Evolutionary conservation across 2,329 filamentous ascomycete species (phyloP).

Genomic region (Xenosphaeropsis pyriputrescens): DNA sequence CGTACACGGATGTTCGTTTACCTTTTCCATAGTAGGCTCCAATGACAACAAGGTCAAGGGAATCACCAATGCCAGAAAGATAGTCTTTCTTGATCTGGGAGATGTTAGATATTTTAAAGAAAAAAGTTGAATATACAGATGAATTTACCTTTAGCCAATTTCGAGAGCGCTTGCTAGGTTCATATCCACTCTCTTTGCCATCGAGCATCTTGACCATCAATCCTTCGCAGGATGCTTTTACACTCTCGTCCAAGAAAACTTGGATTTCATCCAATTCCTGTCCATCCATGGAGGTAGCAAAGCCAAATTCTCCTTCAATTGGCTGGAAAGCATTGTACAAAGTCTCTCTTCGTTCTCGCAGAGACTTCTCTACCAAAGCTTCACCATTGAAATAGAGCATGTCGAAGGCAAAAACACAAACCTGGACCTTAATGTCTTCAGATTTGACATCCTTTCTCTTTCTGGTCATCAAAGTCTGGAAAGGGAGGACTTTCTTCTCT

Average conservation of each 20-base stretch:
- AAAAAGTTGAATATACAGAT: not conserved
- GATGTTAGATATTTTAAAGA: not conserved
- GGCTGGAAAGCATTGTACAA: slow-evolving; percentile 60
- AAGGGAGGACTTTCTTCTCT: slow-evolving; percentile 91
- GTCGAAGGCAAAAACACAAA: slow-evolving; percentile 95
- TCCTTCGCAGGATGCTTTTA: slow-evolving; percentile 92
- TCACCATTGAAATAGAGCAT: slow-evolving; percentile 87
- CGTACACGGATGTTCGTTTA: slow-evolving; percentile 91
- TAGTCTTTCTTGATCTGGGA: slow-evolving; percentile 91
- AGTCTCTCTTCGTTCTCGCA: slow-evolving; percentile 70
- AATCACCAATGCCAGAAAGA: slow-evolving; percentile 83
- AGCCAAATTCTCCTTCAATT: slow-evolving; percentile 79
- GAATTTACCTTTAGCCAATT: slow-evolving; percentile 83
- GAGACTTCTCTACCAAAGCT: slow-evolving; percentile 71
- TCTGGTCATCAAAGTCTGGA: slow-evolving; percentile 95
- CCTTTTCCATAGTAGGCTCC: slow-evolving; percentile 91
- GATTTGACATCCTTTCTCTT: slow-evolving; percentile 95
- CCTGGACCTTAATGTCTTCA: slow-evolving; percentile 91
- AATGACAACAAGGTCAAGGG: slow-evolving; percentile 87
- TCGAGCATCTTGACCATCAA: slow-evolving; percentile 99
- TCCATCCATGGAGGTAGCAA: slow-evolving; percentile 76
- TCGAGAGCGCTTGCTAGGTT: slow-evolving; percentile 87
- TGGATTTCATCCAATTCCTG: slow-evolving; percentile 91
- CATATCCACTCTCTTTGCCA: slow-evolving; percentile 81
- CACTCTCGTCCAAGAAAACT: slow-evolving; percentile 77